Base-by-base conservation (phyloP, 2,329 filamentous ascomycete genomes). In the Hypoxylon sp. region DNA sequence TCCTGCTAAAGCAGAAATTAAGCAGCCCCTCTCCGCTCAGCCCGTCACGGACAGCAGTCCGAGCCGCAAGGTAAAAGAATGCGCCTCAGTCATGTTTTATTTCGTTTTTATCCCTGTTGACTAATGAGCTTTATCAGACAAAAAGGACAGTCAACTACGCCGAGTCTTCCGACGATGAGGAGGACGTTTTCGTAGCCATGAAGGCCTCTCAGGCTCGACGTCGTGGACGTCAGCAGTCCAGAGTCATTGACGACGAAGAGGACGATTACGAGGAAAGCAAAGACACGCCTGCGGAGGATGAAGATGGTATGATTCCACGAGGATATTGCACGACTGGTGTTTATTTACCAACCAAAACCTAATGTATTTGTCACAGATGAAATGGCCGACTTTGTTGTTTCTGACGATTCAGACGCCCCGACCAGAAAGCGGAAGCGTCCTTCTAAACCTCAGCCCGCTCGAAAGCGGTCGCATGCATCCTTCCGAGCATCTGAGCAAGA, bases 351-450 rank as follows among this genome's bases (percentile, higher is more conserved):
- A 20, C 20, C 20, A 60, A 6, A 4, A 42, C 31, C 61, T 77
- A 35, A 74, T 60, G 50, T 40, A 11, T 1, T 27, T 50, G n/a
- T 1, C 25, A 46, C 54, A 88, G 83, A 86, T 81, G 93, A 96
- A 60, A 89, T 97, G 83, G 93, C 91, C 68, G 92, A 97, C 78
- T 98, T 98, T 75, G 85, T 98, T 25, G 94, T 92, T 3, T 90
- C 92, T 0, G 95, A 98, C 75, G 93, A 97, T 46, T 95, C 93
- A 0, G 94, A 97, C 53, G 92, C 90, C 17, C 77, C 85, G 25
- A 84, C 91, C 0, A 92, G 89, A 77, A 97, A 97, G 81, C 83
- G 91, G 75, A 97, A 97, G 81, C 86, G 91, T n/a, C 79, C 88
- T 2, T 76, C 85, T 11, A 87, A 88, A 76, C 68, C 84, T 13